Evolutionary conservation across 208 protist genomes (phyloP), one percentile per base, ranked within the genome.

Genomic region (Wallacemonas sp.): DNA sequence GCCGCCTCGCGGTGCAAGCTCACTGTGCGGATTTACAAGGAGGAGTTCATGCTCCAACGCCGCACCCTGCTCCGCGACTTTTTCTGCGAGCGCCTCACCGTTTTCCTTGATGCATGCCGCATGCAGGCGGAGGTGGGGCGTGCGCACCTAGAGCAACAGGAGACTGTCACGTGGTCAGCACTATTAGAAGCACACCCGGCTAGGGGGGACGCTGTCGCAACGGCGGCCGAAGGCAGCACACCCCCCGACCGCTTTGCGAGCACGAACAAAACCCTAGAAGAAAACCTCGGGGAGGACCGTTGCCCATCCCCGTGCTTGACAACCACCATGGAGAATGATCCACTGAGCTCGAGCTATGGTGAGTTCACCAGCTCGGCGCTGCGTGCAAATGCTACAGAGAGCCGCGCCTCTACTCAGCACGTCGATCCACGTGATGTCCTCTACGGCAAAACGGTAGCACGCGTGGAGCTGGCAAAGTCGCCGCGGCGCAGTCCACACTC

Each of bases 21-120:
- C 10, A 13, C 63, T 2, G 2, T 68, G 30, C 68, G 68, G 1
- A 46, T 67, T 24, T 63, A 66, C 36, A 75, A 68, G 59, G 70
- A 85, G 41, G 74, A 63, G 41, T 53, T 76, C 19, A 72, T 68
- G 26, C 62, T 74, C 22, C 70, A 81, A 71, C 77, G 83, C n/a
- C 19, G 64, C 4, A 15, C 9, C 9, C 53, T 87, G 60, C 63
- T 83, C 44, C 69, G 78, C 12, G 22, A 26, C 8, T 79, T 70
- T 55, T 73, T 84, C 22, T 26, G 37, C 33, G 68, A 80, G 46
- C 66, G 73, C 22, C 24, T 59, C 21, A 33, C 50, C n/a, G 32
- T 73, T 29, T 63, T 79, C 17, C 8, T 79, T 27, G n/a, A 53
- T 12, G 60, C 45, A 12, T 21, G 36, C 5, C 60, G 33, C 21